Evolutionary conservation across 345 rosid genomes (phyloP).

Genomic region (Pelargonium nanum): DNA sequence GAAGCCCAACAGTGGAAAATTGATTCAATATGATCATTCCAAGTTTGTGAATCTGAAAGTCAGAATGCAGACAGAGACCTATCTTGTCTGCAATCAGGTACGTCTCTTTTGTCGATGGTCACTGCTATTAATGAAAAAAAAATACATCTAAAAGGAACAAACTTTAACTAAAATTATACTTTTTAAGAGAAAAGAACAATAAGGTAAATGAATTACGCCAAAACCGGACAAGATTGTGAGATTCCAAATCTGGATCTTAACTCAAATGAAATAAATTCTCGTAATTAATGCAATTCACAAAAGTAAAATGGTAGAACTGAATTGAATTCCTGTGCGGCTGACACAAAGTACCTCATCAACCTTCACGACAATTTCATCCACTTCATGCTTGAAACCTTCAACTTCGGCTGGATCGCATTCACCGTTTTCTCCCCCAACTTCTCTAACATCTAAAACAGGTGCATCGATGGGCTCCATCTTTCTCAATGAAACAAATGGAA

Average conservation of each 20-base stretch:
- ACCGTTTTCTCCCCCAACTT: conserved; percentile 12
- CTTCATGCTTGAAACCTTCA: conserved; percentile 2
- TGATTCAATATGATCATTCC: too few species aligned
- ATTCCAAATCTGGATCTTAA: too few species aligned
- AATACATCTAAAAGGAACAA: neutral
- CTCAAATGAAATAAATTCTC: too few species aligned
- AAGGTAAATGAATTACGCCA: too few species aligned
- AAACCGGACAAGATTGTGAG: too few species aligned
- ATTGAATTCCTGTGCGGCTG: neutral
- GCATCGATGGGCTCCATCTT: conserved; percentile 27
- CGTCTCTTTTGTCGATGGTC: too few species aligned
- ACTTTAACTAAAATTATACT: neutral
- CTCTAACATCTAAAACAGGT: conserved; percentile 13
- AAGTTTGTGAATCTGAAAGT: too few species aligned
- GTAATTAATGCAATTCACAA: too few species aligned
- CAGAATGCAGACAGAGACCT: too few species aligned
- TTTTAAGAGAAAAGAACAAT: too few species aligned
- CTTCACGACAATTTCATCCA: conserved; percentile 8
- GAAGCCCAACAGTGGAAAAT: too few species aligned
- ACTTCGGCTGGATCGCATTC: conserved; percentile 6
- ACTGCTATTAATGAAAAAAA: neutral
- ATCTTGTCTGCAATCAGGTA: too few species aligned
- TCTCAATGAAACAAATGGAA: conserved; percentile 1
- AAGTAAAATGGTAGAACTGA: neutral
- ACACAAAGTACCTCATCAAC: conserved; percentile 8